Percentiles rank a stretch among this genome's conserved stretches.
Conservation (phyloP, 2,329 filamentous ascomycete species). For the Chalara sp. region DNA sequence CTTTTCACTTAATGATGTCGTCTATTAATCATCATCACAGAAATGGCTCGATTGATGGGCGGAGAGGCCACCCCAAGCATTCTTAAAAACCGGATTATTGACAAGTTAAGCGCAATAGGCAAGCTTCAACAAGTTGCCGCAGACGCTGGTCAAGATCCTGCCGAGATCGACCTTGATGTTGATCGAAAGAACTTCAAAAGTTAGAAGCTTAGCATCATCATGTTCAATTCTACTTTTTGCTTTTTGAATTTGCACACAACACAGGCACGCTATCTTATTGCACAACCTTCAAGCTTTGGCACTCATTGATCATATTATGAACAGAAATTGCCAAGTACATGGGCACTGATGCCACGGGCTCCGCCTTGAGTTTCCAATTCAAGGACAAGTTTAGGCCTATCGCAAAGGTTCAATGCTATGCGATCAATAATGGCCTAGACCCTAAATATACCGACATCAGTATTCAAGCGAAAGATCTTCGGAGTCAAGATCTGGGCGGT, state of each 20-base stretch:
- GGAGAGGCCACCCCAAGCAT: background rate
- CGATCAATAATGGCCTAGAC: constrained; percentile 1
- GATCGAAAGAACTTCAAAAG: background rate
- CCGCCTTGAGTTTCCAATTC: background rate
- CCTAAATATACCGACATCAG: constrained; percentile 6
- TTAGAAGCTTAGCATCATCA: background rate
- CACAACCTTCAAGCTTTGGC: too few relatives aligned
- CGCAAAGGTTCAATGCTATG: background rate
- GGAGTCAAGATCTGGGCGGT: too few relatives aligned
- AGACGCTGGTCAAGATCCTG: constrained; percentile 36
- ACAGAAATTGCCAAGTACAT: background rate
- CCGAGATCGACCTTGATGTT: constrained; percentile 3
- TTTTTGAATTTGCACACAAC: background rate
- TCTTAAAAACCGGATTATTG: constrained; percentile 30
- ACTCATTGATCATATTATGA: too few relatives aligned
- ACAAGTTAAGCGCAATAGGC: constrained; percentile 46
- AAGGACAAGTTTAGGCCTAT: background rate
- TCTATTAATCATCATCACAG: background rate
- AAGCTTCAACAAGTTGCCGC: constrained; percentile 39
- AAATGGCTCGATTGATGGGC: constrained; percentile 4
- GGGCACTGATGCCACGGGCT: background rate
- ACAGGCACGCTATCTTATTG: background rate
- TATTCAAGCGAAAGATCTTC: background rate
- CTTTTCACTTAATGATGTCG: background rate
- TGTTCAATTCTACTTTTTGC: background rate